A percentile compares a stretch with the other conserved stretches of the same genome.
phyloP scores from a whole-genome alignment of 148 eudicot genomes.

The Chenopodium berlandieri region DNA sequence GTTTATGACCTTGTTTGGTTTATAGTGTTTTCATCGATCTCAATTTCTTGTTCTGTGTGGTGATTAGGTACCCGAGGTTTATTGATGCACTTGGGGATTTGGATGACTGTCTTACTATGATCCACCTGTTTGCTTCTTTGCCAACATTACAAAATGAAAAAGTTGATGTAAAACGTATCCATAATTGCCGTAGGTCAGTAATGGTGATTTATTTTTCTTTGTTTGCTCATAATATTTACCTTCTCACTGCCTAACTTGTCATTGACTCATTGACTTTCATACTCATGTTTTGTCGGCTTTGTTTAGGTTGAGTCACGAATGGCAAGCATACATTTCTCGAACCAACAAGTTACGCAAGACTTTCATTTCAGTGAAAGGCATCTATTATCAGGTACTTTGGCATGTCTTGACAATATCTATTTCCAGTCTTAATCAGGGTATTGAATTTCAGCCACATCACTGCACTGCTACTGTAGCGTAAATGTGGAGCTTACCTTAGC shows the following conservation, averaged over 20 bases:
- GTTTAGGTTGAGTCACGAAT: constrained; percentile 87
- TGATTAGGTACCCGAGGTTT: constrained; percentile 78
- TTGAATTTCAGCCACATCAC: not conserved
- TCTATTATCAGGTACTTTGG: constrained; percentile 73
- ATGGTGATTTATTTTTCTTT: not conserved
- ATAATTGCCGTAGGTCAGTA: constrained; percentile 77
- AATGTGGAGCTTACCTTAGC: not conserved
- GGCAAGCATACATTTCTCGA: constrained; percentile 86
- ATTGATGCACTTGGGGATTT: constrained; percentile 89
- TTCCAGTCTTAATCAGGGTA: not conserved
- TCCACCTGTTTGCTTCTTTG: constrained; percentile 91
- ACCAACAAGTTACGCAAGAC: constrained; percentile 86
- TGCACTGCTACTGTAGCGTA: not conserved
- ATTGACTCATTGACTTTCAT: not conserved
- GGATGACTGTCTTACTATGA: constrained; percentile 88
- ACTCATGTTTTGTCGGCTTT: not conserved
- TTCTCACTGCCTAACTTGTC: not conserved
- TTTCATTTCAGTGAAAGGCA: constrained; percentile 92
- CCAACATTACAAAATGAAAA: constrained; percentile 81
- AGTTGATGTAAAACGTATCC: constrained; percentile 67
- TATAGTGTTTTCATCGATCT: not conserved
- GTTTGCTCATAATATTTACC: not conserved
- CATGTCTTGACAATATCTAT: not conserved
- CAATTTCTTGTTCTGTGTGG: constrained; percentile 4
- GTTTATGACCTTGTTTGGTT: not conserved